Conservation (phyloP, 2,329 filamentous ascomycete species). For the Monilinia vaccinii-corymbosi region DNA sequence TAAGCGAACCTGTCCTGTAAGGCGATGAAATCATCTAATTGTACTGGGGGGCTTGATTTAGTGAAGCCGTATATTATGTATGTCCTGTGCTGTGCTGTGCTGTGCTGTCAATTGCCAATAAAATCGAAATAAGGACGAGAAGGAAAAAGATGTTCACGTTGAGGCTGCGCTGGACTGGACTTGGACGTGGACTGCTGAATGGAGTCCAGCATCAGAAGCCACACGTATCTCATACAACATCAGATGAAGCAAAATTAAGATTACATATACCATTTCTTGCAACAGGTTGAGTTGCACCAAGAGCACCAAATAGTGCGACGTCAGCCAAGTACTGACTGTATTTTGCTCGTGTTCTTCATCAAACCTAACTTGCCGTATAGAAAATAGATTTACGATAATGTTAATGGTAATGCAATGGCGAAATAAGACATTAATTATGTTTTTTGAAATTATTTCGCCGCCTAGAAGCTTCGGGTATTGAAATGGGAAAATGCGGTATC, state of each 20-base stretch:
- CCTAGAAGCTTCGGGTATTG: background rate
- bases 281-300: background rate
- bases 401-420: background rate
- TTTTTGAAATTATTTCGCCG: background rate
- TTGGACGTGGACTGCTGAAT: background rate
- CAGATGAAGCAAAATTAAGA: constrained; percentile 1
- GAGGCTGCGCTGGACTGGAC: background rate
- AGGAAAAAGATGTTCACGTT: background rate
- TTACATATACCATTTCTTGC: constrained; percentile 10
- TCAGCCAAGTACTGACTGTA: constrained; percentile 3
- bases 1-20: background rate
- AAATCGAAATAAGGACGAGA: background rate
- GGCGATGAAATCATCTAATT: background rate
- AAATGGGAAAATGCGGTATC: constrained; percentile 1
- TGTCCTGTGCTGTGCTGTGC: no score
- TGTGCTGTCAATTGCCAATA: no score
- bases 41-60: background rate
- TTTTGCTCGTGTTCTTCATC: constrained; percentile 4
- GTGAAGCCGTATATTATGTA: background rate
- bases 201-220: background rate
- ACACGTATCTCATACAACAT: background rate
- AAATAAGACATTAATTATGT: background rate
- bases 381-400: background rate
- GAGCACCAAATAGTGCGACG: constrained; percentile 1
- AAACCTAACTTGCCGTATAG: background rate